Conservation (phyloP, 345 rosid genomes). For the Orychophragmus violaceus region DNA sequence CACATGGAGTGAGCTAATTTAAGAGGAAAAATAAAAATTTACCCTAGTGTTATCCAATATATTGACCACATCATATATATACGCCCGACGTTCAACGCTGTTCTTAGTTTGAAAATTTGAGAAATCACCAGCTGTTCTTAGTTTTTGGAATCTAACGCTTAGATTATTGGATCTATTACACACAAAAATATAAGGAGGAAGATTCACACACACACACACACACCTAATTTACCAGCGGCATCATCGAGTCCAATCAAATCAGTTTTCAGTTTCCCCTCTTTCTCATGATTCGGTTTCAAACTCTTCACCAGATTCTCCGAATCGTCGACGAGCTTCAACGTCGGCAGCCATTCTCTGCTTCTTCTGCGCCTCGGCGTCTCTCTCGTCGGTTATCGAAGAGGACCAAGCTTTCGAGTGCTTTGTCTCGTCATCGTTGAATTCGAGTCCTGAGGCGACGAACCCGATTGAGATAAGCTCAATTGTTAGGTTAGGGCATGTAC, state of each 20-base stretch:
- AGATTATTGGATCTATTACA: too few relatives aligned
- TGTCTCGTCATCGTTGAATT: conserved; percentile 46
- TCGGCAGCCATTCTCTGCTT: conserved; percentile 84
- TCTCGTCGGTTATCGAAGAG: conserved; percentile 68
- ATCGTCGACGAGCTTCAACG: conserved; percentile 94
- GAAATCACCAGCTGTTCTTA: background rate
- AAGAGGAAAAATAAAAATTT: too few relatives aligned
- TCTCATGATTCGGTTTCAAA: conserved; percentile 79
- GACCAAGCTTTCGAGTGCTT: conserved; percentile 63
- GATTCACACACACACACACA: too few relatives aligned
- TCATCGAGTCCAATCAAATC: conserved; percentile 18
- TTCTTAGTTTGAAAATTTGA: background rate
- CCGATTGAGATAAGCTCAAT: too few relatives aligned
- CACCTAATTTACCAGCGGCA: background rate
- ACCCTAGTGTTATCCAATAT: background rate
- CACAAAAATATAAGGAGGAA: too few relatives aligned
- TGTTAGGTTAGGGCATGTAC: too few relatives aligned
- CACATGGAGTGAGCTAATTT: too few relatives aligned
- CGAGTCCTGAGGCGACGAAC: conserved; percentile 87
- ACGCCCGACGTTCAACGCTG: background rate
- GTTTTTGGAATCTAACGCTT: background rate
- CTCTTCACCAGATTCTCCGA: conserved; percentile 90
- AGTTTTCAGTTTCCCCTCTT: conserved; percentile 61
- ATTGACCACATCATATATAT: background rate
- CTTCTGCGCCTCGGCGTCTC: conserved; percentile 73